phyloP scores from a whole-genome alignment of 2,329 filamentous ascomycete genomes.

The Colletotrichum filicis region DNA sequence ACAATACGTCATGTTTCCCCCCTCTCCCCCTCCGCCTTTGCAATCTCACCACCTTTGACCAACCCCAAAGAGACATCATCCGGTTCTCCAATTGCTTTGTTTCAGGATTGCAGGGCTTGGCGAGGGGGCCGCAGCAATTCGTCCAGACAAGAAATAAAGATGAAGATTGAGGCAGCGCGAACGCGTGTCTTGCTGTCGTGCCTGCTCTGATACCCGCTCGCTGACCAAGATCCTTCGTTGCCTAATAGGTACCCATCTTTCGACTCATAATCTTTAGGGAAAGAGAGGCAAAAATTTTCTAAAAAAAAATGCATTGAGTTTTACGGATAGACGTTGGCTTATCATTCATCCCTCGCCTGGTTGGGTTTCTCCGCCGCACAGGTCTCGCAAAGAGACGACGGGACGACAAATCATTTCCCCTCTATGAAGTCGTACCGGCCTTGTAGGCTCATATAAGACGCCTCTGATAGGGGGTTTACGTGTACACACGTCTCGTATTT shows the following conservation, averaged over 20 bases:
- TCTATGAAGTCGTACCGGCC: background rate
- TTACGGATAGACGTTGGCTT: background rate
- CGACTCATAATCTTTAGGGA: background rate
- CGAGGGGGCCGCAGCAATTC: conserved; percentile 6
- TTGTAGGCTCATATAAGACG: background rate
- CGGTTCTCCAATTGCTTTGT: conserved; percentile 13
- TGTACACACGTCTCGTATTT: background rate
- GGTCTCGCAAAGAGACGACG: background rate
- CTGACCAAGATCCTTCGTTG: background rate
- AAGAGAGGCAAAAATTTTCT: background rate
- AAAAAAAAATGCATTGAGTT: background rate
- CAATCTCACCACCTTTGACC: background rate
- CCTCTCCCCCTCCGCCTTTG: background rate
- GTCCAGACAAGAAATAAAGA: background rate
- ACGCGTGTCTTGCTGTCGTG: background rate
- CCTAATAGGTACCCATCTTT: background rate
- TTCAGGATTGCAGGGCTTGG: conserved; percentile 13
- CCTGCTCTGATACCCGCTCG: background rate
- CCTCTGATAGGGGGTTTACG: background rate
- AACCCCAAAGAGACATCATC: background rate
- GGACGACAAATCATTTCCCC: background rate
- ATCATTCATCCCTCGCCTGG: background rate
- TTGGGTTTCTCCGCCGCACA: background rate
- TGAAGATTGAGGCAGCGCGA: background rate
- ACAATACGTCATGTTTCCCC: conserved; percentile 6